Percentiles rank a stretch among this genome's conserved stretches.
Conservation (phyloP, 129 eudicot genomes). For the Artemisia annua region DNA sequence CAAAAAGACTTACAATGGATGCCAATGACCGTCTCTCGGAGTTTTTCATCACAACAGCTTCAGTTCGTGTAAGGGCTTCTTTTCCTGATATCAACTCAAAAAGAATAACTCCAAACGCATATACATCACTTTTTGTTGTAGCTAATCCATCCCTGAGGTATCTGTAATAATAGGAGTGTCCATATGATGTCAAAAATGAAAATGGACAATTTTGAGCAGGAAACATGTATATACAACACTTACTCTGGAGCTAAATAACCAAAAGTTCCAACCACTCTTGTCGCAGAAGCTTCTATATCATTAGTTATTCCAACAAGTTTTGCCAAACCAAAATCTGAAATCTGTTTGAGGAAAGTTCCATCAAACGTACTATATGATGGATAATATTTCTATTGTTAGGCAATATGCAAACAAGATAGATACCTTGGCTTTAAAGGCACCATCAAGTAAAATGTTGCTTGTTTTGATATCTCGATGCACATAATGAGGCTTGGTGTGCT, state of each 20-base stretch:
- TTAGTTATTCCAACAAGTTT: too few species aligned
- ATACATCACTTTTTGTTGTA: constrained; percentile 82
- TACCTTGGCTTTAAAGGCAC: too few species aligned
- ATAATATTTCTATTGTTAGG: too few species aligned
- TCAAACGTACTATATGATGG: too few species aligned
- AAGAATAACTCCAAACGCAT: constrained; percentile 93
- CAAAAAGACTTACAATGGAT: constrained; percentile 68
- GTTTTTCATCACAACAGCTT: constrained; percentile 49
- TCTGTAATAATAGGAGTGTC: constrained; percentile 36
- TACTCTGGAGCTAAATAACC: constrained; percentile 99
- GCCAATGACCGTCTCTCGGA: constrained; percentile 76
- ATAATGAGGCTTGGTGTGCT: too few species aligned
- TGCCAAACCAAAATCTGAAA: too few species aligned
- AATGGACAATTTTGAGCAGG: not conserved
- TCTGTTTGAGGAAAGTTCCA: too few species aligned
- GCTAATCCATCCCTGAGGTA: constrained; percentile 86
- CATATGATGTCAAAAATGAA: constrained; percentile 1
- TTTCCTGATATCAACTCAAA: constrained; percentile 88
- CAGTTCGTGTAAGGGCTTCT: constrained; percentile 82
- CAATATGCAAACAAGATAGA: too few species aligned
- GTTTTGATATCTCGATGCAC: too few species aligned
- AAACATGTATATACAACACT: constrained; percentile 27
- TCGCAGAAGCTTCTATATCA: too few species aligned
- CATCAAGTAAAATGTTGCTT: too few species aligned
- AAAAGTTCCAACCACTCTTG: constrained; percentile 4